Evolutionary conservation across 352 stramenopile species (phyloP), one percentile per base, ranked within the genome.

Genomic region (Phytopythium boreale): DNA sequence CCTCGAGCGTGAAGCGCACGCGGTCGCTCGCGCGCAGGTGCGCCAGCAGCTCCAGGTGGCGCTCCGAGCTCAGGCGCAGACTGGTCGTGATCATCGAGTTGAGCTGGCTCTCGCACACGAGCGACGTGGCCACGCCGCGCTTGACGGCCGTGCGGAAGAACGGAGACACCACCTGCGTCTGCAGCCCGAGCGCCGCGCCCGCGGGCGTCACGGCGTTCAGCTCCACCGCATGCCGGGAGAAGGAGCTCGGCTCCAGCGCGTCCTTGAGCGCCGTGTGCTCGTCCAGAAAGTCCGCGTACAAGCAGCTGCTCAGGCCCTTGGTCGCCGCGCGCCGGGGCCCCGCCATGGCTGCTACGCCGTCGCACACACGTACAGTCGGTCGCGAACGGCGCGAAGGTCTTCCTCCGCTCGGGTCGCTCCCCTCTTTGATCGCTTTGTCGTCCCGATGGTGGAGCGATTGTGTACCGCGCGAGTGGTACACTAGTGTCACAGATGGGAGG

Each of bases 101-200:
- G 27, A 88, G 61, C 39, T 87, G 79, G 57, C 69, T 82, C 64
- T 91, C 80, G 52, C 80, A 91, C 27, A 84, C 77, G 5, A 93
- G 74, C 62, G 82, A 61, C 12, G 80, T 79, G 60, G 79, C 71
- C 51, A 91, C 84, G 64, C 79, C 82, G 53, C 80, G 79, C 74
- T 87, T 88, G 65, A 78, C 74, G n/a, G 74, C 77, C 43, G 75
- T 76, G 39, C 86, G 81, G 61, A 93, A 90, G 64, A 91, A 91
- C 6, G 84, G 86, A 27, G 82, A 80, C 20, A 90, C 65, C 20
- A 91, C 74, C 50, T 70, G 68, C 14, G 82, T 89, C 63, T 82
- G 65, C 22, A 93, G 66, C 0, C 73, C 80, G 14, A 93, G 65
- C 19, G 70, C 71, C 47, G 69, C 76, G 46, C 84, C 84, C 41